phyloP scores from a whole-genome alignment of 2,329 filamentous ascomycete species.

The Colletotrichum paranaense region DNA sequence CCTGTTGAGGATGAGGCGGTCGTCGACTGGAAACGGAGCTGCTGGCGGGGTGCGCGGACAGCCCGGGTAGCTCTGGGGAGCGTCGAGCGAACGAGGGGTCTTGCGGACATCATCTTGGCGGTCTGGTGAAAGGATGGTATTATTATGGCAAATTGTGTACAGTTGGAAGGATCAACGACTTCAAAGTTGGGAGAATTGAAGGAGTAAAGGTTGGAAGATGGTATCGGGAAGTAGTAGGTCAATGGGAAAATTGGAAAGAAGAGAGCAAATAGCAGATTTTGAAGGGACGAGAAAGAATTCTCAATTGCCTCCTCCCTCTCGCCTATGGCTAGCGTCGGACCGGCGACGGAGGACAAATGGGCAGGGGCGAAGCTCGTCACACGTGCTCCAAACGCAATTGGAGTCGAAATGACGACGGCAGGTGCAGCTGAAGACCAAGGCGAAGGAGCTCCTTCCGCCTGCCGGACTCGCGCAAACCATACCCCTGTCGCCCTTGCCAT shows the following conservation, averaged over 20 bases:
- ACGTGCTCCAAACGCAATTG: constrained; percentile 8
- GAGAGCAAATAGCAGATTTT: constrained; percentile 9
- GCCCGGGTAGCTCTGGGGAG: constrained; percentile 43
- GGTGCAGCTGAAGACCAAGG: constrained; percentile 8
- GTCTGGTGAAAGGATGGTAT: background rate
- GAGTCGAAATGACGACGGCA: constrained; percentile 25
- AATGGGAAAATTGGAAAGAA: background rate
- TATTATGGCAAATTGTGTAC: background rate
- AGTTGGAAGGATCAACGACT: background rate
- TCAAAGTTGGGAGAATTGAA: background rate
- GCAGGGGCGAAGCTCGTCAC: constrained; percentile 8
- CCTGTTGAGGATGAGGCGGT: constrained; percentile 42
- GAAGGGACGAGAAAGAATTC: background rate
- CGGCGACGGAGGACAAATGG: background rate
- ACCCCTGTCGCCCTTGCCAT: background rate
- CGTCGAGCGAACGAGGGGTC: constrained; percentile 42
- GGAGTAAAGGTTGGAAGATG: background rate
- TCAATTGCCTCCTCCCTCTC: background rate
- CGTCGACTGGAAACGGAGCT: constrained; percentile 56
- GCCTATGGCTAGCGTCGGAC: background rate
- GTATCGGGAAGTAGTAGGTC: background rate
- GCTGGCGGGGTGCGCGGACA: constrained; percentile 41
- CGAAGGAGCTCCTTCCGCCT: constrained; percentile 1
- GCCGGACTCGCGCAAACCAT: background rate
- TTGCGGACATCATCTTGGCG: constrained; percentile 44